Conservation (phyloP, 2,329 filamentous ascomycete genomes). For the Diaporthe sp. region DNA sequence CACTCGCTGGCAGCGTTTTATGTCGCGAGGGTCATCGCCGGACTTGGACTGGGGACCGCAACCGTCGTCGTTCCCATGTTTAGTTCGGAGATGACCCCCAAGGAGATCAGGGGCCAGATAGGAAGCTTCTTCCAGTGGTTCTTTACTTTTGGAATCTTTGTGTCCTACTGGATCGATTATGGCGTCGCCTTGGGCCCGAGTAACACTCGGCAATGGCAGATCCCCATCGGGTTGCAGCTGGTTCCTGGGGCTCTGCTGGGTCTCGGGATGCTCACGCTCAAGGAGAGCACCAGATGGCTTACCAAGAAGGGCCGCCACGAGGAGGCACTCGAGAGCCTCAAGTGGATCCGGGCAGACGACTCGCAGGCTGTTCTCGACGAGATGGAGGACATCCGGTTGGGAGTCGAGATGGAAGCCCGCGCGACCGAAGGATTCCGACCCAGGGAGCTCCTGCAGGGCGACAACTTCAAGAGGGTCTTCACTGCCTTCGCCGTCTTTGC, state of each 20-base stretch:
- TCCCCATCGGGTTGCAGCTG: constrained; percentile 66
- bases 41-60: constrained; percentile 48
- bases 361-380: constrained; percentile 53
- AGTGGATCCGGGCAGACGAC: constrained; percentile 63
- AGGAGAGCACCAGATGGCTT: constrained; percentile 64
- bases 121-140: constrained; percentile 60
- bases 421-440: constrained; percentile 58
- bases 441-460: constrained; percentile 58
- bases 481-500: constrained; percentile 61
- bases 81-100: constrained; percentile 60
- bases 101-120: constrained; percentile 57
- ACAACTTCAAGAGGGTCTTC: constrained; percentile 58
- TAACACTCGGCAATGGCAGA: constrained; percentile 64
- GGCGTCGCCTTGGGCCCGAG: constrained; percentile 49
- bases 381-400: constrained; percentile 62
- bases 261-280: constrained; percentile 60
- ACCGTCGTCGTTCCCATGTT: constrained; percentile 57
- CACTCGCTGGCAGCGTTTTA: constrained; percentile 53
- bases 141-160: constrained; percentile 50
- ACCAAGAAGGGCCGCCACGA: constrained; percentile 57
- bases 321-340: constrained; percentile 60
- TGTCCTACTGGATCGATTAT: constrained; percentile 60
- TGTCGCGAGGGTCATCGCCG: constrained; percentile 48
- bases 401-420: constrained; percentile 58
- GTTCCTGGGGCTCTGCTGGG: constrained; percentile 60